Evolutionary conservation across 495 filamentous ascomycete genomes (phyloP).

Genomic region (Talaromyces trachyspermus): DNA sequence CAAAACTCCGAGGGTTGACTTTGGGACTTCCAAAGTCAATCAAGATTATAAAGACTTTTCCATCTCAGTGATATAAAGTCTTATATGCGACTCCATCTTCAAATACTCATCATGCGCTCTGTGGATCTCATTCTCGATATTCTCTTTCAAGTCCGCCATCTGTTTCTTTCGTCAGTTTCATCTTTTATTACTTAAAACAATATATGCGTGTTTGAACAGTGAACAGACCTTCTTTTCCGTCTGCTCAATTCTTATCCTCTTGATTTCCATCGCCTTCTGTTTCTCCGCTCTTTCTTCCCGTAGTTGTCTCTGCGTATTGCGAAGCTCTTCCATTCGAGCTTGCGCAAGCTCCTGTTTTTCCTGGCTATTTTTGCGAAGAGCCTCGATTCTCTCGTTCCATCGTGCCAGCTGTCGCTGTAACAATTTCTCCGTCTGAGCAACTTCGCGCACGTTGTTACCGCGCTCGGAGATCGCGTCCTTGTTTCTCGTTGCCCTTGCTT

Average conservation of each 20-base stretch:
- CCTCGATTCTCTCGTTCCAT: constrained; percentile 78
- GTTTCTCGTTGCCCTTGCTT: constrained; percentile 66
- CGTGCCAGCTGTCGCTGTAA: constrained; percentile 76
- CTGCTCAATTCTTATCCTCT: constrained; percentile 88
- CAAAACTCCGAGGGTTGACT: constrained; percentile 25
- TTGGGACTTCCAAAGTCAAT: constrained; percentile 12
- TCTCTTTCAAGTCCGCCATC: constrained; percentile 97
- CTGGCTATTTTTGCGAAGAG: constrained; percentile 65
- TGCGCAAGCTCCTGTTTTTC: constrained; percentile 74
- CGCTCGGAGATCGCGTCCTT: constrained; percentile 80
- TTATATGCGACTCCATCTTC: constrained; percentile 95
- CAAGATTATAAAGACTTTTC: constrained; percentile 69
- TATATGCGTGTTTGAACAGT: too few relatives aligned
- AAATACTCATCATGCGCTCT: constrained; percentile 84
- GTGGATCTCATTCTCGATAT: constrained; percentile 88
- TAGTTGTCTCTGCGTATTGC: constrained; percentile 69
- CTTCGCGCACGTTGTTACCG: constrained; percentile 80
- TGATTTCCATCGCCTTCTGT: constrained; percentile 80
- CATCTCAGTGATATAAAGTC: constrained; percentile 97
- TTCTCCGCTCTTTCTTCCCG: constrained; percentile 80
- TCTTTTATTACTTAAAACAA: too few relatives aligned
- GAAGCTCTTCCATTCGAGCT: constrained; percentile 82
- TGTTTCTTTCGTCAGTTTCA: too few relatives aligned
- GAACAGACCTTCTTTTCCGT: constrained; percentile 89
- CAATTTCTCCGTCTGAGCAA: constrained; percentile 77